Evolutionary conservation across 805 yeast species (phyloP).

Genomic region (Nakazawaea sp.): DNA sequence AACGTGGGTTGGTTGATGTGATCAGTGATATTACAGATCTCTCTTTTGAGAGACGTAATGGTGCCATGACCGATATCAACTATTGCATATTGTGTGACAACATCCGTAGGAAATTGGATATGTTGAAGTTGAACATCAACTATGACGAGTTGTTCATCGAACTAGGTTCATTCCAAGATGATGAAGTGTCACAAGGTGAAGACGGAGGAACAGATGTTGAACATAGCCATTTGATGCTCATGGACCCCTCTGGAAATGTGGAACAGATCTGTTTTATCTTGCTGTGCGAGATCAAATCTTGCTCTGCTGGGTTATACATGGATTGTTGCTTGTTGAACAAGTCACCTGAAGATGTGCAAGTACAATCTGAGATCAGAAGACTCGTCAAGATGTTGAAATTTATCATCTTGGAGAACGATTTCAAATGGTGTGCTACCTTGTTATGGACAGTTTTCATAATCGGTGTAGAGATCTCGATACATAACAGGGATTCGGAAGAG

Average conservation of each 20-base stretch:
- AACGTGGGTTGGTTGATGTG: slow-evolving; percentile 18
- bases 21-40: slow-evolving; percentile 27
- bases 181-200: background rate
- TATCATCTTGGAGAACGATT: slow-evolving; percentile 21
- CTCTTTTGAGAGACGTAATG: slow-evolving; percentile 21
- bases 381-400: slow-evolving; percentile 18
- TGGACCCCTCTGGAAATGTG: slow-evolving; percentile 4
- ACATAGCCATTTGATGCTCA: slow-evolving; percentile 4
- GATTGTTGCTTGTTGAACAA: slow-evolving; percentile 22
- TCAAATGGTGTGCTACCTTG: slow-evolving; percentile 25
- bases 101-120: slow-evolving; percentile 11
- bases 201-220: background rate
- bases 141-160: slow-evolving; percentile 20
- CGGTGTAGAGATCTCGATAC: slow-evolving; percentile 21
- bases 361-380: slow-evolving; percentile 15
- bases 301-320: slow-evolving; percentile 20
- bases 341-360: slow-evolving; percentile 21
- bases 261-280: slow-evolving; percentile 23
- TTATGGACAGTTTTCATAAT: slow-evolving; percentile 25
- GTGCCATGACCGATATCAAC: background rate
- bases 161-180: slow-evolving; percentile 7
- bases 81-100: slow-evolving; percentile 2
- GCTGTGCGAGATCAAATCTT: slow-evolving; percentile 22
- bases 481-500: slow-evolving; percentile 15
- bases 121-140: slow-evolving; percentile 14